A percentile compares a stretch with the other conserved stretches of the same genome.
Evolutionary conservation across 2,329 filamentous ascomycete species (phyloP).

Genomic region (Nemania sp.): DNA sequence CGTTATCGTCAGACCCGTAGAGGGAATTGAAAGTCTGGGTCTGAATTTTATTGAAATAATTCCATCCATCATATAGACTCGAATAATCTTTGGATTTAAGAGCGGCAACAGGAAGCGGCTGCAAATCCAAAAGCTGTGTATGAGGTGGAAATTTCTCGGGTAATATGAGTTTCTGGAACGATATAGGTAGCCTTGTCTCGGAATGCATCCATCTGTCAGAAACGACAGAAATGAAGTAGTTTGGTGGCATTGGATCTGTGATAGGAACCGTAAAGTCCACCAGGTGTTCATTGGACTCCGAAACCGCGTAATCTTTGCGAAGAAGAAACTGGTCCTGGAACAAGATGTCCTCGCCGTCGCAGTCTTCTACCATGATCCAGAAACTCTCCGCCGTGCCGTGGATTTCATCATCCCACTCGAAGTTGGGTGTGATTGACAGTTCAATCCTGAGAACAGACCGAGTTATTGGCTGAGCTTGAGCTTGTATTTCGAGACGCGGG

Average conservation of each 20-base stretch:
- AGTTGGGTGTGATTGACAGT: constrained; percentile 88
- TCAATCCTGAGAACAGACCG: constrained; percentile 90
- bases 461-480: constrained; percentile 92
- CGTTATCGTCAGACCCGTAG: constrained; percentile 88
- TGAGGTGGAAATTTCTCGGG: constrained; percentile 95
- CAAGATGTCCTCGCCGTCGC: constrained; percentile 92
- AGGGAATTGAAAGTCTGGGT: constrained; percentile 96
- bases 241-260: constrained; percentile 95
- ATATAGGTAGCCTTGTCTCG: constrained; percentile 88
- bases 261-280: constrained; percentile 97
- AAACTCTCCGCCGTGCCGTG: constrained; percentile 90
- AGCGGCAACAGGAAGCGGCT: constrained; percentile 85
- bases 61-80: constrained; percentile 79
- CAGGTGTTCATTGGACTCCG: constrained; percentile 88
- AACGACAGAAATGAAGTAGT: constrained; percentile 95
- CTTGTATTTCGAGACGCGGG: constrained; percentile 87
- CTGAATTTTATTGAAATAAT: constrained; percentile 94
- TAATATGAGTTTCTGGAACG: constrained; percentile 91
- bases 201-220: constrained; percentile 99
- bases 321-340: constrained; percentile 94
- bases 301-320: constrained; percentile 81
- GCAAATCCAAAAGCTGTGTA: constrained; percentile 87
- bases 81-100: constrained; percentile 85
- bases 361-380: constrained; percentile 97
- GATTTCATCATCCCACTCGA: constrained; percentile 89